Percentiles rank a stretch among this genome's conserved stretches.
Evolutionary conservation across 179 eudicot species (phyloP).

Genomic region (Gypsophila paniculata): DNA sequence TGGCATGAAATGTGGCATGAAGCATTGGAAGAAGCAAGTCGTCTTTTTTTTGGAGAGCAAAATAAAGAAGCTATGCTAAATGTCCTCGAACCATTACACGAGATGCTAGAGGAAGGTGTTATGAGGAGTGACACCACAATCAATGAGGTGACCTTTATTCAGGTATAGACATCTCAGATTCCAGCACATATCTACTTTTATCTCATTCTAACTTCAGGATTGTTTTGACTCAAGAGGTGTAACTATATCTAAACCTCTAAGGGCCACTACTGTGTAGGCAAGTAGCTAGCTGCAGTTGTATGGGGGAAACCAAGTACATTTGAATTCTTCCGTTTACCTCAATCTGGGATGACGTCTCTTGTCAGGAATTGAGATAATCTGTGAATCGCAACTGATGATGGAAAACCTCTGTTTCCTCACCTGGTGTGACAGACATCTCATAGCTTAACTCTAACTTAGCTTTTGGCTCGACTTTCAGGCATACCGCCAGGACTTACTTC

Average conservation of each 20-base stretch:
- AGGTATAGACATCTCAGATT: slow-evolving; percentile 38
- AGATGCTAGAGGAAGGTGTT: slow-evolving; percentile 86
- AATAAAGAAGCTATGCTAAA: slow-evolving; percentile 91
- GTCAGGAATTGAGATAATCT: neutral
- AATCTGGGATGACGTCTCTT: neutral
- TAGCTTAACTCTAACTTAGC: neutral
- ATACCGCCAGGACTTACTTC: slow-evolving; percentile 75
- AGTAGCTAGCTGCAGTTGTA: neutral
- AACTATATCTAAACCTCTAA: neutral
- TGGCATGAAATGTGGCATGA: slow-evolving; percentile 99
- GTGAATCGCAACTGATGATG: neutral
- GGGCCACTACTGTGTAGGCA: neutral
- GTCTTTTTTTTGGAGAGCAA: slow-evolving; percentile 89
- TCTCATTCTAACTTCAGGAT: neutral
- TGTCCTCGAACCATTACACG: slow-evolving; percentile 93
- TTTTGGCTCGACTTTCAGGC: slow-evolving; percentile 43
- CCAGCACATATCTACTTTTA: neutral
- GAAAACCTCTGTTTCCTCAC: neutral
- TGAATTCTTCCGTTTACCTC: slow-evolving; percentile 8
- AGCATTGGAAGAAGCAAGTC: slow-evolving; percentile 97
- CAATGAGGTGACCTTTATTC: slow-evolving; percentile 81
- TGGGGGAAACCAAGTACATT: slow-evolving; percentile 5
- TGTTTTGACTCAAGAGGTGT: neutral
- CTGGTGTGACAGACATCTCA: slow-evolving; percentile 8
- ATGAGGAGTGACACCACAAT: slow-evolving; percentile 58